Percentiles rank a stretch among this genome's conserved stretches.
Evolutionary conservation across 306 rosid genomes (phyloP).

Genomic region (Adenanthera pavonina): DNA sequence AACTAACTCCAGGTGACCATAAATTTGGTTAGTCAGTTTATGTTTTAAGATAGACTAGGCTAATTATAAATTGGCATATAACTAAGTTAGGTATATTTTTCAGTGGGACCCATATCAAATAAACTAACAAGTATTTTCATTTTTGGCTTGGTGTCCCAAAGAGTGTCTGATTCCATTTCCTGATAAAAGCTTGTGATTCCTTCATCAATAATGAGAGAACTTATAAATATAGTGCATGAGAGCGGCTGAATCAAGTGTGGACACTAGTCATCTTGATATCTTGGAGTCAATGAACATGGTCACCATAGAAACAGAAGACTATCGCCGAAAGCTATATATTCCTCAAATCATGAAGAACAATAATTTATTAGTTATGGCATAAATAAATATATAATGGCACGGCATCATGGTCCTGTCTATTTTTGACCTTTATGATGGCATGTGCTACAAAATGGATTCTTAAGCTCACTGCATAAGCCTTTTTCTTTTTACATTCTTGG

Average conservation of each 20-base stretch:
- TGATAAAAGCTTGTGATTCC: background rate
- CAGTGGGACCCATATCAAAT: background rate
- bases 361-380: constrained; percentile 1
- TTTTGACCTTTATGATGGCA: background rate
- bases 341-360: constrained; percentile 8
- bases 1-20: constrained; percentile 28
- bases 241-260: background rate
- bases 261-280: background rate
- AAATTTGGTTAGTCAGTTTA: constrained; percentile 3
- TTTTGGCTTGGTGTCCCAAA: background rate
- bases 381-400: background rate
- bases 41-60: background rate
- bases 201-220: background rate
- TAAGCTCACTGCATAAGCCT: background rate
- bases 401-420: constrained; percentile 18
- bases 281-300: background rate
- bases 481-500: too few species aligned
- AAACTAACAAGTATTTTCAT: background rate
- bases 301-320: background rate
- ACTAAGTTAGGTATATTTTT: background rate
- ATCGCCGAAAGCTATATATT: background rate
- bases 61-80: background rate
- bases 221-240: background rate
- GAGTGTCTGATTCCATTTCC: background rate
- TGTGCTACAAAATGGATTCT: constrained; percentile 13